Base-by-base conservation (phyloP, 148 eudicot species). In the Diospyros lotus region DNA sequence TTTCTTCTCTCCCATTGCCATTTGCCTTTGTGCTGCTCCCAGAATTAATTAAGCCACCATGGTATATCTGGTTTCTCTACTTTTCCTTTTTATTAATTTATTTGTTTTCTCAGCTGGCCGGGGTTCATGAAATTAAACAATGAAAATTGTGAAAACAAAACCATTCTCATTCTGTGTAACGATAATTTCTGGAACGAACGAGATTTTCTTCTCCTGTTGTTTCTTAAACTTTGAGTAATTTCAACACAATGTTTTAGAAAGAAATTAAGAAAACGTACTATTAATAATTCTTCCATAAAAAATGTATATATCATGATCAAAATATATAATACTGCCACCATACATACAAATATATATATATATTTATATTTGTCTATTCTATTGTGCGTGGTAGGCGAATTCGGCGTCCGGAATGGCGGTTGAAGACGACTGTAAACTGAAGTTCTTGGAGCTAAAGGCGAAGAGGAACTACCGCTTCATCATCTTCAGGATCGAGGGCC, bases 341-440 rank as follows among this genome's bases (percentile, higher is more conserved):
- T 28, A 28, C 28, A 28, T 28, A 28, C 28, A 28, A 28, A 28
- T 28, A 28, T 28, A 28, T 28, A 28, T 28, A 1, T 28, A 28
- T n/a, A 28, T 28, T 28, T 28, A 28, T 28, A 28, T 28, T 28
- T 28, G 28, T 0, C 28, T 28, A 28, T 28, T 28, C n/a, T n/a
- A n/a, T n/a, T n/a, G n/a, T n/a, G 46, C 6, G 17, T 28, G 69
- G n/a, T 70, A 92, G 97, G 91, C 93, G 74, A 92, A 92, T 75
- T 79, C 97, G 18, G 88, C 89, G 48, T 92, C 97, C 58, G 95
- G 97, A 72, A 90, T 86, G 91, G 89, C 89, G 1, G 97, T 92
- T 65, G 71, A 84, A 2, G 94, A 90, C 56, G 94, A 90, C 2
- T 92, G 97, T 82, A 92, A 88, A 87, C 87, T 81, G 44, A 89